These are phyloP conservation scores for Brassica napus DNA, from an alignment of 345 rosid species.

Conservation along the genomic window Da-Ae NC_063435.1:3439001-3439500, in stretches of 20 bases:
- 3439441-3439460: not conserved
- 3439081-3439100: not conserved
- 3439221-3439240: not conserved
- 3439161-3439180: not conserved
- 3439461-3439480: not conserved
- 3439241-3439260: not conserved
- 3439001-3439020: not conserved
- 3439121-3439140: not conserved
- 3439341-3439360: not conserved
- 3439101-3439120: not conserved
- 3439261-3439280: not conserved
- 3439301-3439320: not conserved
- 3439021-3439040: not conserved
- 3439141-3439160: not conserved
- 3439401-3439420: not conserved
- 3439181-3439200: not conserved
- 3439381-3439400: not conserved
- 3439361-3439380: not conserved
- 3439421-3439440: not conserved
- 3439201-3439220: not conserved
- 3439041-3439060: not conserved
- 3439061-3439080: not conserved
- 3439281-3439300: not conserved
- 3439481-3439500: too few species aligned
- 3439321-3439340: not conserved